Evolutionary conservation across 2,329 filamentous ascomycete genomes (phyloP).

Genomic region (Huntiella savannae): DNA sequence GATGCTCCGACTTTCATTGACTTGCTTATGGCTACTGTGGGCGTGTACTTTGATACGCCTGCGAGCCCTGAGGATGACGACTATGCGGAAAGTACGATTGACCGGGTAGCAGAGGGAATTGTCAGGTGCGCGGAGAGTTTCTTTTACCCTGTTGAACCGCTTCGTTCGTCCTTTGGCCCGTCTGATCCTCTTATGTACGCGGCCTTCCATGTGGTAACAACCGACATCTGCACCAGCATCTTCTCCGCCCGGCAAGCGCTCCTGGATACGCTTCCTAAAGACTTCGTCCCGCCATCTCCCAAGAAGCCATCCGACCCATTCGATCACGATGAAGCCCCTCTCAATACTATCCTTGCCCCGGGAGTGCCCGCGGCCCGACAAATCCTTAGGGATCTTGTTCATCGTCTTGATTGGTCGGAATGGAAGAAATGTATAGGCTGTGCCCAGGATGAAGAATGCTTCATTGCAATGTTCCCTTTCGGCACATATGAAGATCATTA

Average conservation of each 20-base stretch:
- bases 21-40: constrained; percentile 22
- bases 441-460: constrained; percentile 32
- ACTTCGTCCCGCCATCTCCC: background rate
- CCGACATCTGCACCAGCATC: constrained; percentile 21
- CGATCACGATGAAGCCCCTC: no score
- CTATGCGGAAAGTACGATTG: background rate
- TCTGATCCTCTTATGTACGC: constrained; percentile 27
- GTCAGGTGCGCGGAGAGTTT: constrained; percentile 22
- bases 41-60: constrained; percentile 25
- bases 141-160: constrained; percentile 23
- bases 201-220: constrained; percentile 22
- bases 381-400: constrained; percentile 20
- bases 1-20: constrained; percentile 17
- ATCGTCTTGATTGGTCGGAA: constrained; percentile 36
- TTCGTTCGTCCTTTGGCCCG: constrained; percentile 17
- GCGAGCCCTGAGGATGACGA: constrained; percentile 14
- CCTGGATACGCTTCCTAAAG: background rate
- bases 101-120: constrained; percentile 17
- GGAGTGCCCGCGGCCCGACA: constrained; percentile 7
- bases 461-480: constrained; percentile 46
- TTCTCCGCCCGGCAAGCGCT: constrained; percentile 13
- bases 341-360: constrained; percentile 3
- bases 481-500: constrained; percentile 34
- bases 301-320: no score
- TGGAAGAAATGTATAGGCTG: constrained; percentile 41